Evolutionary conservation across 2,329 filamentous ascomycete genomes (phyloP).

Genomic region (Talaromyces sp.): DNA sequence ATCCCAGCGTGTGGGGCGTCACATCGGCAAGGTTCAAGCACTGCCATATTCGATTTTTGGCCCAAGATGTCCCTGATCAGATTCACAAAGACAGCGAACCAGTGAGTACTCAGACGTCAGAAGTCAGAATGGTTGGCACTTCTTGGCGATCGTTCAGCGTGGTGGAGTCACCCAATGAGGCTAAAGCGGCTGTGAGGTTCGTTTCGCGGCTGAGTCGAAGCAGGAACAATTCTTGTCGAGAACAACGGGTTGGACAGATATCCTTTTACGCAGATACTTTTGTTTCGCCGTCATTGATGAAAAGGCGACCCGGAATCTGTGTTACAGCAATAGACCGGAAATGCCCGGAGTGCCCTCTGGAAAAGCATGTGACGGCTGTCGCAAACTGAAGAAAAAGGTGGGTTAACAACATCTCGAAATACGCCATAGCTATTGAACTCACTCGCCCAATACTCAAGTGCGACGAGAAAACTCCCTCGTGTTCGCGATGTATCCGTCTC

Average conservation of each 20-base stretch:
- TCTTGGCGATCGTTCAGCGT: background rate
- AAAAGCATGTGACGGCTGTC: constrained; percentile 53
- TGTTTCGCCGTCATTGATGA: background rate
- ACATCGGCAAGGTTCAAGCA: background rate
- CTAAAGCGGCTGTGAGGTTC: background rate
- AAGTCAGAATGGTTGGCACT: background rate
- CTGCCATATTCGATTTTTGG: background rate
- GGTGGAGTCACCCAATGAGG: constrained; percentile 5
- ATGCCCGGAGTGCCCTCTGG: constrained; percentile 56
- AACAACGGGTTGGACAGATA: background rate
- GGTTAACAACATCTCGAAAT: background rate
- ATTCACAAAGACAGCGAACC: background rate
- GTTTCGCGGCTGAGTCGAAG: background rate
- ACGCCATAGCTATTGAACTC: too few relatives aligned
- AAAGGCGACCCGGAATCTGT: background rate
- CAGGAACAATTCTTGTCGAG: background rate
- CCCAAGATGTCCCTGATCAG: background rate
- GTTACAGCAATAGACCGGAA: constrained; percentile 24
- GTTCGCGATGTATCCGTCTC: constrained; percentile 49
- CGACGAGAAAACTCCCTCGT: constrained; percentile 47
- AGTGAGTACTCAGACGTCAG: background rate
- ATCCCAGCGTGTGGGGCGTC: background rate
- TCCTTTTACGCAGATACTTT: background rate
- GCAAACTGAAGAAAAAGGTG: constrained; percentile 57
- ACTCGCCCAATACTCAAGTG: constrained; percentile 38